These are phyloP conservation scores for Elsinoe australis DNA, from an alignment of 2,329 filamentous ascomycete genomes.

Conservation along the genomic window DNA sequence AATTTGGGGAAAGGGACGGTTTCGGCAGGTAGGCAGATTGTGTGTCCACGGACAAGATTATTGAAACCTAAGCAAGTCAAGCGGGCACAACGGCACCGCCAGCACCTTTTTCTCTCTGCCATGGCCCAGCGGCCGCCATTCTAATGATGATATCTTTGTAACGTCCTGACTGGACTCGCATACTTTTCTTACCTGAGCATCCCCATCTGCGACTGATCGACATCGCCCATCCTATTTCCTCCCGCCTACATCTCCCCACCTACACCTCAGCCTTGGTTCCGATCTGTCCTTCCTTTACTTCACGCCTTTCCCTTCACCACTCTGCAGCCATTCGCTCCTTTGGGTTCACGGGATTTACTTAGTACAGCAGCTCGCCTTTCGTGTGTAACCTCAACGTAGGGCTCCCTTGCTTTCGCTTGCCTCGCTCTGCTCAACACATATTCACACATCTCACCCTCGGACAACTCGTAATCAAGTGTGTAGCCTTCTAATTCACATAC, in stretches of 20 bases:
- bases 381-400: constrained; percentile 6
- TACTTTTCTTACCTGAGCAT: constrained; percentile 1
- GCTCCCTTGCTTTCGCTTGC: constrained; percentile 9
- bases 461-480: not conserved
- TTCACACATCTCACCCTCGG: constrained; percentile 1
- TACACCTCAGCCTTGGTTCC: constrained; percentile 3
- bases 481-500: not conserved
- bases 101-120: constrained; percentile 4
- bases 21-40: not conserved
- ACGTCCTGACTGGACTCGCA: not conserved
- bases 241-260: constrained; percentile 3
- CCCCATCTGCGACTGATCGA: constrained; percentile 5
- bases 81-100: constrained; percentile 12
- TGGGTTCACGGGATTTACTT: not conserved
- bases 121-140: constrained; percentile 1
- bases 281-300: not conserved
- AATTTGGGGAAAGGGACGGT: not conserved
- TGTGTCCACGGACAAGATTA: not conserved
- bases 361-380: not conserved
- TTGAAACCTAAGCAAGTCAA: not conserved
- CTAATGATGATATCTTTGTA: constrained; percentile 5
- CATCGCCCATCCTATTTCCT: constrained; percentile 4
- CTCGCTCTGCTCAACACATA: constrained; percentile 4
- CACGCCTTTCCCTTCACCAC: not conserved
- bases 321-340: constrained; percentile 6